Evolutionary conservation across 164 flowering plant genomes (phyloP).

Genomic region (Akebia trifoliata): DNA sequence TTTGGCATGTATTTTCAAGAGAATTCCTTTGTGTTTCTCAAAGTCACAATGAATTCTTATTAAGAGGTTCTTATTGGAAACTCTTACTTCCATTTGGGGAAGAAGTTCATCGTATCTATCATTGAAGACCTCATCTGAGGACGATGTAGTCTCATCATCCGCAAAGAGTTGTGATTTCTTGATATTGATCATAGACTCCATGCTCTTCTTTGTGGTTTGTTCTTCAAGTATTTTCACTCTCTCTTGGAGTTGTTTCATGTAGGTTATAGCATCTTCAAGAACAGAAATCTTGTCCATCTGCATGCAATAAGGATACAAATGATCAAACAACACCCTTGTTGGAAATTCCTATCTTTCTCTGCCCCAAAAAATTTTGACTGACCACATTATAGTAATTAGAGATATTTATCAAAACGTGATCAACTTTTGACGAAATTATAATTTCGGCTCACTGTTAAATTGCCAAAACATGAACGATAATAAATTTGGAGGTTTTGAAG

Average conservation of each 20-base stretch:
- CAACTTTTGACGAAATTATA: too few relatives aligned
- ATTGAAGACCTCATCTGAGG: constrained; percentile 30
- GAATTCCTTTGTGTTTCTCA: constrained; percentile 59
- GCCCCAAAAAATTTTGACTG: too few relatives aligned
- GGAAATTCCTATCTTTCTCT: too few relatives aligned
- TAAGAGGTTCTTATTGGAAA: constrained; percentile 60
- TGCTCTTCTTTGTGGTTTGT: constrained; percentile 43
- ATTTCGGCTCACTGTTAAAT: too few relatives aligned
- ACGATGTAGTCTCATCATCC: constrained; percentile 38
- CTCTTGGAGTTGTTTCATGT: constrained; percentile 82
- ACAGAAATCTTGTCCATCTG: constrained; percentile 97
- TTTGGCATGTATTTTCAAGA: constrained; percentile 47
- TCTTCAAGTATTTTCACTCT: constrained; percentile 71
- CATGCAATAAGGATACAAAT: neutral
- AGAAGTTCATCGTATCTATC: constrained; percentile 31
- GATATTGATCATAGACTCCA: constrained; percentile 62
- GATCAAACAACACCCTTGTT: too few relatives aligned
- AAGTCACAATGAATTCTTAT: constrained; percentile 74
- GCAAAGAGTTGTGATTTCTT: constrained; percentile 48
- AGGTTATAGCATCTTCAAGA: constrained; percentile 79
- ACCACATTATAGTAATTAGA: too few relatives aligned
- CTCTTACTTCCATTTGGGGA: constrained; percentile 82
- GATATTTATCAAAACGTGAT: too few relatives aligned
- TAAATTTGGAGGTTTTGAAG: too few relatives aligned
- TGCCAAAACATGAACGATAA: too few relatives aligned